Evolutionary conservation across 345 rosid genomes (phyloP).

Genomic region (Euphorbia lathyris): DNA sequence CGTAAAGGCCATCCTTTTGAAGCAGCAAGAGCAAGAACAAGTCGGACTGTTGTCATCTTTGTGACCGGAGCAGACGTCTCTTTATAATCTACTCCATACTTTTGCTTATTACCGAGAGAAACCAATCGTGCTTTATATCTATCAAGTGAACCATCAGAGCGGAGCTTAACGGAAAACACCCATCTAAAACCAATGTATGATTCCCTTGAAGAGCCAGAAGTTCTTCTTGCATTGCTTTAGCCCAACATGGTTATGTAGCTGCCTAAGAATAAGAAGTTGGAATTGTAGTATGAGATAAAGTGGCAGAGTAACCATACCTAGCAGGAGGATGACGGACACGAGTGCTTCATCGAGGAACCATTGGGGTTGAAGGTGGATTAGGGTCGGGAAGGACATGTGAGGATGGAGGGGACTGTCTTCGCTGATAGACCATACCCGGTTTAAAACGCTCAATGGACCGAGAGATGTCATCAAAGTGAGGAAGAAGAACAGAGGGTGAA

Average conservation of each 20-base stretch:
- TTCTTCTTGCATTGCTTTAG: not conserved
- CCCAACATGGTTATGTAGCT: not conserved
- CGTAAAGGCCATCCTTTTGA: not conserved
- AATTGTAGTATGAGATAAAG: not conserved
- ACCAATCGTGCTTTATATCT: not conserved
- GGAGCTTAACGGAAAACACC: not conserved
- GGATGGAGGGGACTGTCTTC: not conserved
- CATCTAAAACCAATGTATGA: not conserved
- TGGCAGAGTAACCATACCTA: constrained; percentile 5
- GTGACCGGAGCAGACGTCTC: not conserved
- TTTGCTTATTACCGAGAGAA: not conserved
- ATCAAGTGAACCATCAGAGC: not conserved
- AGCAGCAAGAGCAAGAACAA: constrained; percentile 8
- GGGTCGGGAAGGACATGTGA: not conserved
- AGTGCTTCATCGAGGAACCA: not conserved
- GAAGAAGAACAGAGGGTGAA: too few relatives aligned
- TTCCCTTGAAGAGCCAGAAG: not conserved
- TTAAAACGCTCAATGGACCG: not conserved
- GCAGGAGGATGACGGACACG: not conserved
- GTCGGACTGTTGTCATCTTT: constrained; percentile 1
- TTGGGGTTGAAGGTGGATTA: not conserved
- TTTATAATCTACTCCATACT: constrained; percentile 3
- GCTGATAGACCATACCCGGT: not conserved
- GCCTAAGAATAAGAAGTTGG: not conserved
- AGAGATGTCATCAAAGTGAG: not conserved